Conservation (phyloP, 176 grass and related monocot genomes). For the Thalia dealbata region DNA sequence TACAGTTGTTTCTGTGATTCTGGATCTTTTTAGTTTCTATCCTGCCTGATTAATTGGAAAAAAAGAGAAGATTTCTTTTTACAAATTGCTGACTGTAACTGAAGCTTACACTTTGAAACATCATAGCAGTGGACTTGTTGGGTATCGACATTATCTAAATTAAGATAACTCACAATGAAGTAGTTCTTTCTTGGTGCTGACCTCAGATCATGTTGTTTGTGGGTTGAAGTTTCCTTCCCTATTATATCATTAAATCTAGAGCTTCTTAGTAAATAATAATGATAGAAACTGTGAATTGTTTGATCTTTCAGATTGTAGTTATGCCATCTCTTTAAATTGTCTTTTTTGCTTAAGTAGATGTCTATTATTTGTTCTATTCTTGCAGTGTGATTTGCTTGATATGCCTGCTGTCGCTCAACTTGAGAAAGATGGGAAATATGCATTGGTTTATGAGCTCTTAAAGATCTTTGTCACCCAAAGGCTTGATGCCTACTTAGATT, state of each 20-base stretch:
- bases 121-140: no score
- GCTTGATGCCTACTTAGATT: slow-evolving; percentile 68
- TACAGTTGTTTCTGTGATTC: no score
- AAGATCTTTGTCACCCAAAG: slow-evolving; percentile 83
- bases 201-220: no score
- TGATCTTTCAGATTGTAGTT: not conserved
- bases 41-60: no score
- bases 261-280: not conserved
- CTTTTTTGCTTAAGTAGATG: not conserved
- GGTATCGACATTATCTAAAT: no score
- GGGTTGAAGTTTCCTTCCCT: no score
- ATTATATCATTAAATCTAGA: not conserved
- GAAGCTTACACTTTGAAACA: no score
- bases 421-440: slow-evolving; percentile 71
- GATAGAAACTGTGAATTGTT: not conserved
- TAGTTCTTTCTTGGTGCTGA: no score
- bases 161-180: no score
- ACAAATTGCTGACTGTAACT: no score
- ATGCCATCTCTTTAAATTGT: not conserved
- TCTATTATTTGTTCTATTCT: slow-evolving; percentile 11
- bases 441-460: slow-evolving; percentile 49
- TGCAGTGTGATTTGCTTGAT: slow-evolving; percentile 83
- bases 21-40: no score
- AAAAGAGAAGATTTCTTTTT: no score
- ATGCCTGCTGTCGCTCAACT: slow-evolving; percentile 74